Conservation (phyloP, 2,329 filamentous ascomycete species). For the Colletotrichum liaoningense region DNA sequence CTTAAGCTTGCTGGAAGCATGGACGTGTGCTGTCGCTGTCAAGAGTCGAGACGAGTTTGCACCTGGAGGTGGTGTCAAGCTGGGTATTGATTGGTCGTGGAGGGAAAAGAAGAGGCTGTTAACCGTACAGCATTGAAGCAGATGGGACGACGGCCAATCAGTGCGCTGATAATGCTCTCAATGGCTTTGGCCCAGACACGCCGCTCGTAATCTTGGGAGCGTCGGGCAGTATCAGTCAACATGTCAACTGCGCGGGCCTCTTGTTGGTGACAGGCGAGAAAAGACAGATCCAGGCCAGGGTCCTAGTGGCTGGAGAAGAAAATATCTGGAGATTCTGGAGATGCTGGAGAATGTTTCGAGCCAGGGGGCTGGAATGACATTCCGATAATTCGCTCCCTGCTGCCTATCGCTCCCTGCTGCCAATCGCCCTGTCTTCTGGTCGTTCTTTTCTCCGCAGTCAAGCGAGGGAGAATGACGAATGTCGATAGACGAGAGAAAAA, state of each 20-base stretch:
- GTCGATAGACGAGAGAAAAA: neutral
- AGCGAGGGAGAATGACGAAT: too few relatives aligned
- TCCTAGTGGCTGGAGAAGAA: neutral
- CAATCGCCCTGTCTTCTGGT: neutral
- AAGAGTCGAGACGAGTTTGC: neutral
- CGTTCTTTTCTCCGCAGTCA: slow-evolving; percentile 1
- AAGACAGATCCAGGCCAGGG: neutral
- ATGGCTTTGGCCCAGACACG: neutral
- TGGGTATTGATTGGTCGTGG: neutral
- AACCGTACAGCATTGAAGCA: neutral
- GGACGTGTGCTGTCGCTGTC: neutral
- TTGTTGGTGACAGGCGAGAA: neutral
- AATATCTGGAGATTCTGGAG: neutral
- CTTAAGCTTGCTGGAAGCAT: neutral
- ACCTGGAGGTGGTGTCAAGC: neutral
- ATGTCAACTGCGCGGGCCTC: neutral
- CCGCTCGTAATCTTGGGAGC: neutral
- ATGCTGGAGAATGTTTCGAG: neutral
- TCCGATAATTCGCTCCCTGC: neutral
- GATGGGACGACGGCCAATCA: slow-evolving; percentile 8
- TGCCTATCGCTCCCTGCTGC: neutral
- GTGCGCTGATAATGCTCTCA: neutral
- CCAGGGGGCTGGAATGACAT: neutral
- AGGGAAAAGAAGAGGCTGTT: neutral
- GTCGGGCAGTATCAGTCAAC: neutral